Conservation (phyloP, 2,329 filamentous ascomycete species). For the Fusarium floridanum region DNA sequence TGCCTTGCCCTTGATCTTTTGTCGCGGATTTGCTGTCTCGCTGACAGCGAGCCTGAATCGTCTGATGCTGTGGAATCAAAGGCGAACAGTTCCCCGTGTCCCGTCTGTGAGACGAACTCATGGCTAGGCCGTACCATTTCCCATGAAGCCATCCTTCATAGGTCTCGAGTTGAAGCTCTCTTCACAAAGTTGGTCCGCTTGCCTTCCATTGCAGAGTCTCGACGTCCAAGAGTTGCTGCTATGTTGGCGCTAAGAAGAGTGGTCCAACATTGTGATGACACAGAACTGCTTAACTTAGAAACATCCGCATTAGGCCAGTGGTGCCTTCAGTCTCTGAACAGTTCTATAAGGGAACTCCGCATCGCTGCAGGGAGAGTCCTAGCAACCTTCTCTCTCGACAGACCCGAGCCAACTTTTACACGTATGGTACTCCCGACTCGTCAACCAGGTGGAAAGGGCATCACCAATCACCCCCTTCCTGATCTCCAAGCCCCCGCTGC, state of each 20-base stretch:
- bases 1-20: conserved; percentile 67
- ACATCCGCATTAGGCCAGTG: conserved; percentile 79
- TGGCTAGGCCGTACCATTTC: conserved; percentile 3
- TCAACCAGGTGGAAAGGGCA: conserved; percentile 5
- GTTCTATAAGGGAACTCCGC: conserved; percentile 86
- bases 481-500: conserved; percentile 9
- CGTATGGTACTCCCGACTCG: conserved; percentile 25
- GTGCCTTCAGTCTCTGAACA: conserved; percentile 84
- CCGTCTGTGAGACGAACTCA: conserved; percentile 44
- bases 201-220: conserved; percentile 64
- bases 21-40: conserved; percentile 60
- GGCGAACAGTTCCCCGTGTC: conserved; percentile 29
- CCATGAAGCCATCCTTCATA: conserved; percentile 34
- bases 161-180: conserved; percentile 57
- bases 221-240: conserved; percentile 74
- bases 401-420: conserved; percentile 22
- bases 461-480: conserved; percentile 13
- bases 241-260: conserved; percentile 80
- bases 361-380: conserved; percentile 81
- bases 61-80: background rate
- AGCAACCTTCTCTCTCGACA: conserved; percentile 70
- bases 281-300: conserved; percentile 74
- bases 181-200: conserved; percentile 62
- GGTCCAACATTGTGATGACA: conserved; percentile 73
- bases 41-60: conserved; percentile 17